These are phyloP conservation scores for Didymella glomerata DNA, from an alignment of 2,329 filamentous ascomycete genomes.

Conservation along the genomic window DNA sequence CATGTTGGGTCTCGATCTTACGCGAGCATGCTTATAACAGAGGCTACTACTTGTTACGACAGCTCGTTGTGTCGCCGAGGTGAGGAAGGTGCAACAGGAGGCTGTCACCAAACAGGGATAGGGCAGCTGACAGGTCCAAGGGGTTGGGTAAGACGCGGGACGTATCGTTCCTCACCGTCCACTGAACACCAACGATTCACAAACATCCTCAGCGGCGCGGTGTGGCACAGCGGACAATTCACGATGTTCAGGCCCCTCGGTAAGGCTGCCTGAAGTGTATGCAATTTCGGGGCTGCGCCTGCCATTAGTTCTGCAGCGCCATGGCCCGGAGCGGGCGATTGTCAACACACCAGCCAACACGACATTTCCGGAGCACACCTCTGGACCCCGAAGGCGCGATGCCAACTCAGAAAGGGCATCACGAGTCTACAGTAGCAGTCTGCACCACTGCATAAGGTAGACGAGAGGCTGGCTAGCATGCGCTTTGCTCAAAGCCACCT, in stretches of 20 bases:
- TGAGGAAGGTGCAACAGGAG: background rate
- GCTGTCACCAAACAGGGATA: background rate
- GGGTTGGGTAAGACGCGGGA: slow-evolving; percentile 1
- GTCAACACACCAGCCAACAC: background rate
- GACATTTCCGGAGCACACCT: slow-evolving; percentile 1
- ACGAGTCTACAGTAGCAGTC: slow-evolving; percentile 11
- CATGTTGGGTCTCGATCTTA: background rate
- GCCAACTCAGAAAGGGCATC: slow-evolving; percentile 10
- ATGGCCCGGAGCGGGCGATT: slow-evolving; percentile 1
- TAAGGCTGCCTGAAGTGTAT: slow-evolving; percentile 5
- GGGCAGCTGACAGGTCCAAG: background rate
- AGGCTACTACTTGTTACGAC: background rate
- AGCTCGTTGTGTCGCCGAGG: background rate
- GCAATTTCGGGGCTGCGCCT: slow-evolving; percentile 9
- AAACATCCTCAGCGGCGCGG: background rate
- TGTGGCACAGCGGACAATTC: slow-evolving; percentile 1
- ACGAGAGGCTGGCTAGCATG: slow-evolving; percentile 12
- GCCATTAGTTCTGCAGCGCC: slow-evolving; percentile 7
- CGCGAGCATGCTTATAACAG: background rate
- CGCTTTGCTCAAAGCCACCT: slow-evolving; percentile 11
- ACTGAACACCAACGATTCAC: background rate
- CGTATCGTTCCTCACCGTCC: slow-evolving; percentile 4
- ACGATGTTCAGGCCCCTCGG: slow-evolving; percentile 2
- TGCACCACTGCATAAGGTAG: slow-evolving; percentile 1
- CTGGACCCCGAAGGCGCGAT: slow-evolving; percentile 1